phyloP scores from a whole-genome alignment of 331 rosid species.

The Cydonia oblonga region DNA sequence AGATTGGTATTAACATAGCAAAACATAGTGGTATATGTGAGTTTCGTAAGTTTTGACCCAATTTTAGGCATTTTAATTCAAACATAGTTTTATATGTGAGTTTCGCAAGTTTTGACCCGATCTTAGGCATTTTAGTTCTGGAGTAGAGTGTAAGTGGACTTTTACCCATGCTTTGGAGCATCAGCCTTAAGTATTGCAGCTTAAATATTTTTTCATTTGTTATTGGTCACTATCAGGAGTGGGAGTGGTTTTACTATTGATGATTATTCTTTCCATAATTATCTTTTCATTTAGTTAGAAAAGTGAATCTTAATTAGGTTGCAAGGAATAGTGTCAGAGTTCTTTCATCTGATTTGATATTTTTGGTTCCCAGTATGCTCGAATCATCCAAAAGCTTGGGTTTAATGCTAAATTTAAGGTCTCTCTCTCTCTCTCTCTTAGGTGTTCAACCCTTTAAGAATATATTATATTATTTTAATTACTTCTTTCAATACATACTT shows the following conservation, averaged over 20 bases:
- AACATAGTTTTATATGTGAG: too few species aligned
- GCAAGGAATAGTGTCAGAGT: background rate
- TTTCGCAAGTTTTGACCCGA: too few species aligned
- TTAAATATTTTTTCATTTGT: background rate
- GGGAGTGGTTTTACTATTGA: background rate
- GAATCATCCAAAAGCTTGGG: constrained; percentile 87
- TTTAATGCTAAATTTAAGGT: constrained; percentile 90
- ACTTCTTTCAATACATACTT: background rate
- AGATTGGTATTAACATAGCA: background rate
- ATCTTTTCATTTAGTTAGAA: background rate
- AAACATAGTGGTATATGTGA: background rate
- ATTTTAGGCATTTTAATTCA: too few species aligned
- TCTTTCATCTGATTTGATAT: constrained; percentile 13
- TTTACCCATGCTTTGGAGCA: background rate
- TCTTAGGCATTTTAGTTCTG: background rate
- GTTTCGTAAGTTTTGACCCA: background rate
- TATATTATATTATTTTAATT: background rate
- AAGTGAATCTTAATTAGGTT: background rate
- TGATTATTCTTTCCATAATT: background rate
- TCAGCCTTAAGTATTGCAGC: background rate
- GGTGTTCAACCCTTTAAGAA: background rate
- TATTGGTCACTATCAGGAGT: background rate
- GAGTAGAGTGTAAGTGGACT: background rate
- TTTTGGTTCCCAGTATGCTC: constrained; percentile 64
- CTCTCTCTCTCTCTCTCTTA: background rate